These are phyloP conservation scores for Corymbia citriodora DNA, from an alignment of 441 rosid species.

Conservation along the genomic window DNA sequence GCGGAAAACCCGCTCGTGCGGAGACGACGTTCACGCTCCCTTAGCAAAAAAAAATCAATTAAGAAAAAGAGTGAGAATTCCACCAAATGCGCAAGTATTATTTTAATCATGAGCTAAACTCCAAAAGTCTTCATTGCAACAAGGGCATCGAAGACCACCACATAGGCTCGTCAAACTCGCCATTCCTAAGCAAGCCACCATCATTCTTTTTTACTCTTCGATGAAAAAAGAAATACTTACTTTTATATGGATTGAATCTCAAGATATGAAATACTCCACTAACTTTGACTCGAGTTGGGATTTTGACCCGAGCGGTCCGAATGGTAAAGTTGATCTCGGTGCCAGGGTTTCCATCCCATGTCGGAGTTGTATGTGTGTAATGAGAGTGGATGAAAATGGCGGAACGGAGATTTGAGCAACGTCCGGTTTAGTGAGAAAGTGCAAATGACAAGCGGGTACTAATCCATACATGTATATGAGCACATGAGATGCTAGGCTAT, in stretches of 20 bases:
- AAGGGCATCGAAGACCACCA: slow-evolving; percentile 2
- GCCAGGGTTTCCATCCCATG: background rate
- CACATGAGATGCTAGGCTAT: background rate
- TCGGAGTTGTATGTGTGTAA: background rate
- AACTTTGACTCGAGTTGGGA: background rate
- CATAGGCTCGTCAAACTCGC: slow-evolving; percentile 6
- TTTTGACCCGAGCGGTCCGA: background rate
- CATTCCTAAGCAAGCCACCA: background rate
- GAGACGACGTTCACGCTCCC: slow-evolving; percentile 36
- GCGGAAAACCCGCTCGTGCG: slow-evolving; percentile 67
- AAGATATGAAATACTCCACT: background rate
- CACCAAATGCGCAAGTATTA: background rate
- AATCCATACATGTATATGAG: background rate
- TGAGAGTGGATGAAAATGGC: background rate
- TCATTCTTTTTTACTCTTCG: background rate
- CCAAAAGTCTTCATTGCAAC: slow-evolving; percentile 11
- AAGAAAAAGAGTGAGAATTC: background rate
- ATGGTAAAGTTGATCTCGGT: background rate
- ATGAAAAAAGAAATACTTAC: background rate
- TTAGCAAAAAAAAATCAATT: background rate
- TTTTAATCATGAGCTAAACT: slow-evolving; percentile 3
- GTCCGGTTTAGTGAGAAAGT: background rate
- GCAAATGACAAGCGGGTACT: background rate
- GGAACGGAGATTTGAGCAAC: background rate
- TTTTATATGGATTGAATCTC: background rate